Percentiles rank a stretch among this genome's conserved stretches.
Conservation (phyloP, 2,329 filamentous ascomycete genomes). For the Triangularia setosa region DNA sequence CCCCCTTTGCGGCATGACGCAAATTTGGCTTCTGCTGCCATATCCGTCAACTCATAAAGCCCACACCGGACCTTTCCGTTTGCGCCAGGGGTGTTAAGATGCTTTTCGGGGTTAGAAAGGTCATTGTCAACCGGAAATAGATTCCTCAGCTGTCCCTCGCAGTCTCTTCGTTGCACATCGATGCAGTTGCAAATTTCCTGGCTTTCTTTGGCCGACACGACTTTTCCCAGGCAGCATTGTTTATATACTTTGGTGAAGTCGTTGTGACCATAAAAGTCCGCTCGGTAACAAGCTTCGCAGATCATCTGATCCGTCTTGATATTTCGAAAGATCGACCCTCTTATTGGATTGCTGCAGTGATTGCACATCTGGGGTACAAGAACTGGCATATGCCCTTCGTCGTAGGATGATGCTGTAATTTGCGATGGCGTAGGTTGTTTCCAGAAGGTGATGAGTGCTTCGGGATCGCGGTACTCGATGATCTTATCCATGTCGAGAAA, state of each 20-base stretch:
- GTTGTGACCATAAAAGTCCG: background rate
- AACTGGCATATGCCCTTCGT: background rate
- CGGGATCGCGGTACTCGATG: background rate
- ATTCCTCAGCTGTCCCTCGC: background rate
- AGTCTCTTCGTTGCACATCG: background rate
- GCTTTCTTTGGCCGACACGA: background rate
- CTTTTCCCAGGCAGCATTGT: background rate
- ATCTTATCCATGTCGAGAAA: background rate
- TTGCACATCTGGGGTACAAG: background rate
- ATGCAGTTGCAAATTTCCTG: background rate
- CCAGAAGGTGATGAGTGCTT: background rate
- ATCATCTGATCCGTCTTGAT: background rate
- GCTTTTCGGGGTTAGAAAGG: background rate
- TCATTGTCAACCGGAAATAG: background rate
- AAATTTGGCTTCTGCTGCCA: conserved; percentile 10
- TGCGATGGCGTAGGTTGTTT: background rate
- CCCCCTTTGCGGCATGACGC: background rate
- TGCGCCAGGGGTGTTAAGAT: background rate
- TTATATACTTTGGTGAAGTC: conserved; percentile 6
- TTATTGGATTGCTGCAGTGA: background rate
- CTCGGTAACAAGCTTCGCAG: conserved; percentile 6
- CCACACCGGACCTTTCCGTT: background rate
- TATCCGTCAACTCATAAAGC: conserved; percentile 7
- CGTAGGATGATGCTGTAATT: background rate
- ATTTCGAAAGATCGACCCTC: background rate